Base-by-base conservation (phyloP, 73 alveolate genomes). In the Blepharisma japonicum region DNA sequence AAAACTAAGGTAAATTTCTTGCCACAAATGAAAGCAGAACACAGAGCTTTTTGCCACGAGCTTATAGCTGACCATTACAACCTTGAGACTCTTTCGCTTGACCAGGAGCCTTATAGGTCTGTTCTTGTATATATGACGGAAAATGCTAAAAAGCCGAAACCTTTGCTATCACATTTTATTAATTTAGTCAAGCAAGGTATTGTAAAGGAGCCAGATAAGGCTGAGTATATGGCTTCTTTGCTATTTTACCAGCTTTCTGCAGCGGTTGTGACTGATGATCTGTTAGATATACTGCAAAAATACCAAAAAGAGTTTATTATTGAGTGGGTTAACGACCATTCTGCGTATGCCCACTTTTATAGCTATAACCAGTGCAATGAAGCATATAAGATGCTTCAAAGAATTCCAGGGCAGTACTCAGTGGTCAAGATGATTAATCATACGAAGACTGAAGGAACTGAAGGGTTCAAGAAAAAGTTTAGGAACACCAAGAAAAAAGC, bases 281-380 rank as follows among this genome's bases (percentile, higher is more conserved):
- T 70, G 27, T 14, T 7, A 14, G 66, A 70, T 70, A 6, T 47
- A 0, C 5, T 70, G 2, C 66, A 39, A 38, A 70, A 70, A 25
- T 70, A 9, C 68, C 20, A 48, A 38, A 54, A 54, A 14, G 80
- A 70, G 23, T 70, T 70, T 45, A 9, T n/a, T 70, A 45, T 70
- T 1, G 46, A 70, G 27, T 70, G 80, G 80, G 80, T 18, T 14
- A 70, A 70, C 27, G 80, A 70, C 80, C 80, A 70, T 70, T 18
- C 55, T 1, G 56, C 68, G 2, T 45, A 70, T 45, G 80, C 66
- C 11, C 56, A 70, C 46, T 70, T 70, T 70, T 70, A 18, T 25
- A 47, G 66, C 45, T 9, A 18, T 45, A 18, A 70, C 23, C 25
- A 45, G n/a, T 70, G 80, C 6, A 39, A 18, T 45, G 80, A 70